These are phyloP conservation scores for Naganishia liquefaciens DNA, from an alignment of 1,284 basidiomycete genomes.

Conservation along the genomic window DNA sequence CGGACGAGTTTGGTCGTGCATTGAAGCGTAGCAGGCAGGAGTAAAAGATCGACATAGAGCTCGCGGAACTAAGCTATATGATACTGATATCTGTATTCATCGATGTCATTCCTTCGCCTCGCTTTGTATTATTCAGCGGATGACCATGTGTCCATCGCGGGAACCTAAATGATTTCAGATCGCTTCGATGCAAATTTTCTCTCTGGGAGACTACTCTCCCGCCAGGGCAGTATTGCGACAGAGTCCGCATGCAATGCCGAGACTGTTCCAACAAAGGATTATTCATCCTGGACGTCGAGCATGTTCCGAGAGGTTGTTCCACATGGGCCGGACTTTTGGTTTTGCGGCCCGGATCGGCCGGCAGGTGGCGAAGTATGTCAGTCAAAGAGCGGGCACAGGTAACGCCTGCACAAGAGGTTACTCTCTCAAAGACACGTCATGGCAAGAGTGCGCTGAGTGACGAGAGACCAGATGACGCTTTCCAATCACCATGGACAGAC, in stretches of 20 bases:
- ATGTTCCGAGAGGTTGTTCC: conserved; percentile 51
- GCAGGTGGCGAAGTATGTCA: conserved; percentile 39
- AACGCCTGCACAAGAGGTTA: conserved; percentile 62
- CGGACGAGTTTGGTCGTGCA: conserved; percentile 31
- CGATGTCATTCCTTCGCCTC: neutral
- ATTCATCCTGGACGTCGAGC: conserved; percentile 57
- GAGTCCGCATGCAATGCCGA: conserved; percentile 38
- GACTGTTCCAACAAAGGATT: conserved; percentile 64
- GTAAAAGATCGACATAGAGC: neutral
- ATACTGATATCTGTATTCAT: neutral
- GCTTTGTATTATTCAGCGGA: too few relatives aligned
- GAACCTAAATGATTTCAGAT: too few relatives aligned
- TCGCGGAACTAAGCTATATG: neutral
- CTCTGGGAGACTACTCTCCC: neutral
- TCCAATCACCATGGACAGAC: conserved; percentile 25
- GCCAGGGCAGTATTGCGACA: conserved; percentile 40
- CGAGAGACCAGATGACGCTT: conserved; percentile 34
- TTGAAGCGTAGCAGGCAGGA: conserved; percentile 34
- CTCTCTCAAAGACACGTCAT: conserved; percentile 69
- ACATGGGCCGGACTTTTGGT: conserved; percentile 10
- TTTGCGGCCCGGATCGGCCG: conserved; percentile 59
- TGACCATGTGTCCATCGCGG: too few relatives aligned
- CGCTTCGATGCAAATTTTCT: neutral
- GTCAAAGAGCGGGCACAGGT: conserved; percentile 61
- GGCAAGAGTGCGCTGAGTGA: conserved; percentile 60